Conservation (phyloP, 2,329 filamentous ascomycete species). For the Coleophoma cylindrospora region DNA sequence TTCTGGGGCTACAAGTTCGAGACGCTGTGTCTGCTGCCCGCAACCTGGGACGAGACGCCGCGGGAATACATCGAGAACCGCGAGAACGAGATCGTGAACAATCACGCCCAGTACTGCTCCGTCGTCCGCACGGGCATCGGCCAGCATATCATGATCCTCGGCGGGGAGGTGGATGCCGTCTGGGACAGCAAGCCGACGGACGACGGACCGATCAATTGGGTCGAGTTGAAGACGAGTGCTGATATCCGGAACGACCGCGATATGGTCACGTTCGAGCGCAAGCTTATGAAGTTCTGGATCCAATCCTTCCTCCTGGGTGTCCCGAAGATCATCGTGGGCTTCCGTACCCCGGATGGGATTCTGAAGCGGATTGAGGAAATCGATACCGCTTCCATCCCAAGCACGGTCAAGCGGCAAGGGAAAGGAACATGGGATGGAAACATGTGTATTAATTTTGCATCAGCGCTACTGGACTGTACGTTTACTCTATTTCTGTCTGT, state of each 20-base stretch:
- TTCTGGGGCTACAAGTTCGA: slow-evolving; percentile 99
- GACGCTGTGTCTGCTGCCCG: slow-evolving; percentile 70
- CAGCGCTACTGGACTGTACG: slow-evolving; percentile 71
- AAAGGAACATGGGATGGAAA: slow-evolving; percentile 81
- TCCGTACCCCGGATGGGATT: slow-evolving; percentile 68
- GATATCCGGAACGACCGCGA: slow-evolving; percentile 65
- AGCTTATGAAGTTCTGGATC: slow-evolving; percentile 93
- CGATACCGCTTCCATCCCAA: slow-evolving; percentile 73
- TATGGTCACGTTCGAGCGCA: slow-evolving; percentile 74
- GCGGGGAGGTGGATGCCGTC: slow-evolving; percentile 91
- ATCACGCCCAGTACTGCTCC: slow-evolving; percentile 93
- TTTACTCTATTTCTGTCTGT: slow-evolving; percentile 3
- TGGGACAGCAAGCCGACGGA: slow-evolving; percentile 73
- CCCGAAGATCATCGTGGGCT: slow-evolving; percentile 86
- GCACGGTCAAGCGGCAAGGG: slow-evolving; percentile 62
- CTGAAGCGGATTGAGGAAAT: slow-evolving; percentile 72
- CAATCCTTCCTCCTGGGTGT: slow-evolving; percentile 94
- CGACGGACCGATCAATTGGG: slow-evolving; percentile 75
- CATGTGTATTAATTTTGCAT: slow-evolving; percentile 87
- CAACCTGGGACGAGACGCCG: slow-evolving; percentile 66
- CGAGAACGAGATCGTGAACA: slow-evolving; percentile 69
- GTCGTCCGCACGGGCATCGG: slow-evolving; percentile 87
- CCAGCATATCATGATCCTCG: slow-evolving; percentile 67
- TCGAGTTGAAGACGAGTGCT: slow-evolving; percentile 89
- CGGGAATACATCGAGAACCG: slow-evolving; percentile 76